phyloP scores from a whole-genome alignment of 371 early-diverging fungal genomes.

The Mortierella polycephala region DNA sequence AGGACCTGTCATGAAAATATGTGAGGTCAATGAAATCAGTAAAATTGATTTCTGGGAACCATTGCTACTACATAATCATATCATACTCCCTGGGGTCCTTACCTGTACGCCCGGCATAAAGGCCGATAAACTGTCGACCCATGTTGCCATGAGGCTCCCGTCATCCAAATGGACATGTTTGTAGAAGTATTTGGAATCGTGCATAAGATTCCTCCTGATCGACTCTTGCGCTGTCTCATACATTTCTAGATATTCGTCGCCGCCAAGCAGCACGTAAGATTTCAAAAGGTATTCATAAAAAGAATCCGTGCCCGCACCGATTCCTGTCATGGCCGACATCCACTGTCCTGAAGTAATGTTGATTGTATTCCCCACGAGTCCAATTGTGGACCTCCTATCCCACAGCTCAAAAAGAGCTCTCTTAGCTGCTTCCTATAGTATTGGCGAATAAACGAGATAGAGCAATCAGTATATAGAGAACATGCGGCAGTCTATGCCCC shows the following conservation, averaged over 20 bases:
- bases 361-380: conserved; percentile 89
- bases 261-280: conserved; percentile 89
- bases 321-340: conserved; percentile 76
- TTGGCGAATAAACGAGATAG: conserved; percentile 3
- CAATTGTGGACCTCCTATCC: conserved; percentile 76
- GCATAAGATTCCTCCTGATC: conserved; percentile 70
- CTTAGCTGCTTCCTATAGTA: conserved; percentile 70
- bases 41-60: too few species aligned
- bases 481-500: too few species aligned
- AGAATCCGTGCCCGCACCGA: conserved; percentile 95
- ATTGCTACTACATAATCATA: neutral
- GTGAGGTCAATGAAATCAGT: neutral
- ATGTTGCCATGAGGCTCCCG: conserved; percentile 72
- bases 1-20: conserved; percentile 61
- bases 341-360: conserved; percentile 76
- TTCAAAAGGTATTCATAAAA: conserved; percentile 95
- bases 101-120: conserved; percentile 94
- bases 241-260: conserved; percentile 75
- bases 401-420: conserved; percentile 80
- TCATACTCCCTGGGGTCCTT: neutral
- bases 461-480: neutral
- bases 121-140: conserved; percentile 93
- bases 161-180: conserved; percentile 86
- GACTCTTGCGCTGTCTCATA: conserved; percentile 87
- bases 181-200: conserved; percentile 83